These are phyloP conservation scores for Puccinellia tenuiflora DNA, from an alignment of 176 grass and related monocot species.

Conservation along the genomic window DNA sequence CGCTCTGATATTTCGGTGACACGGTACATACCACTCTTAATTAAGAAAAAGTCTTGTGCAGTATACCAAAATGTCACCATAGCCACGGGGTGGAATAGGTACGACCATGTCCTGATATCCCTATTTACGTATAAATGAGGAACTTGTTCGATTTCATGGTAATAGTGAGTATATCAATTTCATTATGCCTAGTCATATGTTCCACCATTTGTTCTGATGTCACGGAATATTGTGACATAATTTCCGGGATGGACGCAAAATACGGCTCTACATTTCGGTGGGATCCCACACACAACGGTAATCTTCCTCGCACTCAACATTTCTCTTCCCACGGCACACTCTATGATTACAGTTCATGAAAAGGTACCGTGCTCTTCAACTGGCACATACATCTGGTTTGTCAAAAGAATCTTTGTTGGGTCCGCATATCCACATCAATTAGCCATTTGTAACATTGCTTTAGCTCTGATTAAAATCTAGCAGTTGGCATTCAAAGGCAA, in stretches of 20 bases:
- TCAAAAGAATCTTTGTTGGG: background rate
- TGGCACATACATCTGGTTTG: background rate
- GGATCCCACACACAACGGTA: too few relatives aligned
- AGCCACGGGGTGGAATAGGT: background rate
- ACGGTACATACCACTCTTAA: too few relatives aligned
- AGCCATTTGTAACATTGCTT: background rate
- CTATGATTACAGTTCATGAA: background rate
- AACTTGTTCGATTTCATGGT: background rate
- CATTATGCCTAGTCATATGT: too few relatives aligned
- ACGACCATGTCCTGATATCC: background rate
- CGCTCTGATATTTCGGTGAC: too few relatives aligned
- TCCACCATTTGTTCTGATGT: too few relatives aligned
- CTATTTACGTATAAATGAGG: background rate
- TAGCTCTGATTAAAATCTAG: background rate
- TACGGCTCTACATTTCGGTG: too few relatives aligned
- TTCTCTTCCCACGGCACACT: background rate
- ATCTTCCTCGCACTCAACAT: background rate
- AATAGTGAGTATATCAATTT: background rate
- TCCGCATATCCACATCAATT: background rate
- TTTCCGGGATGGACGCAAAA: too few relatives aligned
- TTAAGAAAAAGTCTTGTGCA: too few relatives aligned
- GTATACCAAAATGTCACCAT: background rate
- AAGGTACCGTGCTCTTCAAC: too few relatives aligned
- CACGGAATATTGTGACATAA: too few relatives aligned
- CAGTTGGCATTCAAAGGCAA: background rate